Base-by-base conservation (phyloP, 352 stramenopile species). In the Albugo candida region DNA sequence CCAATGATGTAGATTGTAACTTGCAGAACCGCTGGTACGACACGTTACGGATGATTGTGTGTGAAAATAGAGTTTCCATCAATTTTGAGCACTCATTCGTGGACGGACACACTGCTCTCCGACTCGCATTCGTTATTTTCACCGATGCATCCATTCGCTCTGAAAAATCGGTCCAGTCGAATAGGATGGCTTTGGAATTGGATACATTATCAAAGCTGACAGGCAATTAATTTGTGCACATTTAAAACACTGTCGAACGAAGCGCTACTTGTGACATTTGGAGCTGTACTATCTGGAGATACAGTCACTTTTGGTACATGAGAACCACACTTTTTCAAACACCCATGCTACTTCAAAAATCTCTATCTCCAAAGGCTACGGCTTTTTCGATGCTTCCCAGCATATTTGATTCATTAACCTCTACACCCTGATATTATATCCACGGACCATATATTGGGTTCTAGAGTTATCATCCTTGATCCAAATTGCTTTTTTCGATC, bases 31-130 rank as follows among this genome's bases (percentile, higher is more conserved):
- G 93, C 27, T 98, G 92, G 92, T 97, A 97, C 65, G 92, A 98
- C 70, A 98, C 97, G 64, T 63, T 97, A 18, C 88, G 97, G 65
- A 71, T 97, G 13, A 97, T 97, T 52, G 83, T 95, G 56, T 96
- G 83, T 52, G 73, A 86, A 48, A 95, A 97, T 51, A 89, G 91
- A 54, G 83, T 86, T 34, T 85, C 89, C 13, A 86, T 97, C 59
- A 97, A 97, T 67, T 98, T 98, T 70, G 92, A 98, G 71, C 93
- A 98, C 65, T 94, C 85, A 47, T 93, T 93, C 31, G 92, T 97
- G 39, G 93, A 98, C 63, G 93, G 93, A 14, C 93, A 98, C 70
- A 97, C 92, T n/a, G 91, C 95, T 14, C 59, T 93, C 44, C 76
- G 77, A 39, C 86, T 91, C 47, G 74, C 84, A 14, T 92, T 75